Base-by-base conservation (phyloP, 108 stramenopile species). In the Fragilariopsis cylindrus region DNA sequence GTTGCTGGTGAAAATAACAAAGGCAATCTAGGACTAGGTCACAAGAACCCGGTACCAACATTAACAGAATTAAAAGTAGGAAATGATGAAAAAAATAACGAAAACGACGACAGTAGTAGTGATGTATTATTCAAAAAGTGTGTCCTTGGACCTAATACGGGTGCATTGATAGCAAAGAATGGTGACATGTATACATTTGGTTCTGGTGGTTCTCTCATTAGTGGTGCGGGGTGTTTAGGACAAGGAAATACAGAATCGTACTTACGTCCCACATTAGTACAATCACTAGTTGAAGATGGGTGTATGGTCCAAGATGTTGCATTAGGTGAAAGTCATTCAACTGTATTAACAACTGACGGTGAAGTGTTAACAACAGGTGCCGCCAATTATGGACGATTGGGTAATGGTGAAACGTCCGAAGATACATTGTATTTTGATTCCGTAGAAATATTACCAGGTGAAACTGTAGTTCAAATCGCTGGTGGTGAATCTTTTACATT, bases 391-490 rank as follows among this genome's bases (percentile, higher is more conserved):
- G 94, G 94, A 15, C 77, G 92, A 39, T 69, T 91, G 60, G 94
- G 94, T 7, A 95, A 95, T 81, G 65, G 89, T 12, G 92, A 91
- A 70, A 90, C 89, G 12, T 74, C 73, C 13, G 72, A 78, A 16
- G 94, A 95, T 84, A 88, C 87, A 66, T 65, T 91, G 58, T 91
- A 86, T 74, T 79, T 91, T 56, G 94, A 95, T 52, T 87, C 92
- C 8, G 94, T 95, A 8, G 94, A 95, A 78, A 57, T 95, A 40
- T 63, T 95, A 16, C 69, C 57, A 4, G 80, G 67, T 12, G 73
- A 76, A 30, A 78, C 72, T 65, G 82, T 87, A 3, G 54, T 73
- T 44, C 81, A 82, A 48, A 88, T 92, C 79, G 86, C 85, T 16
- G 80, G 86, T 7, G 94, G 94, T 3, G 82, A 87, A 67, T 89